Percentiles rank a stretch among this genome's conserved stretches.
Conservation (phyloP, 73 alveolate genomes). For the Blepharisma japonicum region DNA sequence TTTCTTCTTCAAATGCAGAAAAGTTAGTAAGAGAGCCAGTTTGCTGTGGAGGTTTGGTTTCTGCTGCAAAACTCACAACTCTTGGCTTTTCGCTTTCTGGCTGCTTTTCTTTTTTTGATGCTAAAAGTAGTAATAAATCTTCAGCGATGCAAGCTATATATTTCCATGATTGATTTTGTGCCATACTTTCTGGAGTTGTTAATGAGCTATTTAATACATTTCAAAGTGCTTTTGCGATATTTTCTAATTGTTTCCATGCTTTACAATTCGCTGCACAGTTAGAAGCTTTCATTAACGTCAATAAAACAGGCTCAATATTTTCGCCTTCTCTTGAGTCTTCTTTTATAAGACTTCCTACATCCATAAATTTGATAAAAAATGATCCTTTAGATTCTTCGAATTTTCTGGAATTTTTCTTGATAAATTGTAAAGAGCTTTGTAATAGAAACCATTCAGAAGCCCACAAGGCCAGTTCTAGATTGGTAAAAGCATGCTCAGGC, state of each 20-base stretch:
- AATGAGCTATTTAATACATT: conserved; percentile 48
- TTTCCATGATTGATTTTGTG: conserved; percentile 47
- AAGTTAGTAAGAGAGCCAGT: neutral
- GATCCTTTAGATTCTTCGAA: conserved; percentile 2
- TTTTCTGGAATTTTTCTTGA: conserved; percentile 14
- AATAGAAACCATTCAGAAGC: conserved; percentile 25
- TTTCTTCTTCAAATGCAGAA: neutral
- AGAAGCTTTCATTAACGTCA: conserved; percentile 45
- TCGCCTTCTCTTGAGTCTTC: conserved; percentile 22
- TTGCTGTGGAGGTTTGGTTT: neutral
- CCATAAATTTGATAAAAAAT: conserved; percentile 18
- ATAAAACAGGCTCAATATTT: conserved; percentile 47
- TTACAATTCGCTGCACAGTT: conserved; percentile 42
- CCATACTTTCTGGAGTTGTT: conserved; percentile 46
- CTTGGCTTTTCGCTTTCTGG: neutral
- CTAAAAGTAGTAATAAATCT: conserved; percentile 36
- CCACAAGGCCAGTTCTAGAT: neutral
- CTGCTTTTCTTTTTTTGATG: neutral
- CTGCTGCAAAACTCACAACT: conserved; percentile 18
- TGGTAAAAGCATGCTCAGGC: neutral
- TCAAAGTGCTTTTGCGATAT: conserved; percentile 51
- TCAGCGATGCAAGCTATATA: conserved; percentile 44
- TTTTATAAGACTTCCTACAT: conserved; percentile 9
- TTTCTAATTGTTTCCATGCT: conserved; percentile 57
- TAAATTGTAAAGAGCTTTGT: conserved; percentile 6